A percentile compares a stretch with the other conserved stretches of the same genome.
These are phyloP conservation scores for Ogataea salicorniae DNA, from an alignment of 805 yeast species.

Conservation along the genomic window DNA sequence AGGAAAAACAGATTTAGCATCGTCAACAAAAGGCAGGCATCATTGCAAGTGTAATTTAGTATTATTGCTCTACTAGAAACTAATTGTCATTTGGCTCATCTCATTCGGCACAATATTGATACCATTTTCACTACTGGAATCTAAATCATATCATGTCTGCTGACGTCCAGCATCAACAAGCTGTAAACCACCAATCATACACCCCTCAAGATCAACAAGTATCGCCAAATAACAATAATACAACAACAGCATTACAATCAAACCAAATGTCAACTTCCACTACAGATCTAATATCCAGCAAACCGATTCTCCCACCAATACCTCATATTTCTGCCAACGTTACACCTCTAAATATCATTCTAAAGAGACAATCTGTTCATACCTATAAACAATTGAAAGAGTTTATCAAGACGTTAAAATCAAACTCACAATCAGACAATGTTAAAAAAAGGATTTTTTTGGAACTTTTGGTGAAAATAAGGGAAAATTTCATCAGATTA, in stretches of 20 bases:
- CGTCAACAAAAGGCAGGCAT: too few relatives aligned
- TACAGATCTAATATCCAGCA: too few relatives aligned
- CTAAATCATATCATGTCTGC: slow-evolving; percentile 8
- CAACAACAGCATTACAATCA: neutral
- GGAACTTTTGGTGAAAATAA: slow-evolving; percentile 59
- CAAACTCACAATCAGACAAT: slow-evolving; percentile 47
- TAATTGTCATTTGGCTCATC: too few relatives aligned
- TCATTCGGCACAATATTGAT: too few relatives aligned
- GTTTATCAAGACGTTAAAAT: slow-evolving; percentile 54
- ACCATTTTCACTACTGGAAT: neutral
- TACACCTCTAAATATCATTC: slow-evolving; percentile 55
- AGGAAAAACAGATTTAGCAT: too few relatives aligned
- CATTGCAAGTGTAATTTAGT: too few relatives aligned
- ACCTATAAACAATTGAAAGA: slow-evolving; percentile 60
- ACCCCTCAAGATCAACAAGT: slow-evolving; percentile 1
- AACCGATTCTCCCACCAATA: slow-evolving; percentile 27
- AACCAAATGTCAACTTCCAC: too few relatives aligned
- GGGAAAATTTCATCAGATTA: slow-evolving; percentile 80
- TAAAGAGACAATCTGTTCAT: slow-evolving; percentile 54
- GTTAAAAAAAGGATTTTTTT: slow-evolving; percentile 65
- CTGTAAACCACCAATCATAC: slow-evolving; percentile 1
- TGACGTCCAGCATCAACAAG: slow-evolving; percentile 10
- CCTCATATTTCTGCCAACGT: slow-evolving; percentile 74
- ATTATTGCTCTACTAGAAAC: too few relatives aligned
- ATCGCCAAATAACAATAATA: neutral